phyloP scores from a whole-genome alignment of 495 filamentous ascomycete genomes.

The Hyphodiscus hymeniophilus region DNA sequence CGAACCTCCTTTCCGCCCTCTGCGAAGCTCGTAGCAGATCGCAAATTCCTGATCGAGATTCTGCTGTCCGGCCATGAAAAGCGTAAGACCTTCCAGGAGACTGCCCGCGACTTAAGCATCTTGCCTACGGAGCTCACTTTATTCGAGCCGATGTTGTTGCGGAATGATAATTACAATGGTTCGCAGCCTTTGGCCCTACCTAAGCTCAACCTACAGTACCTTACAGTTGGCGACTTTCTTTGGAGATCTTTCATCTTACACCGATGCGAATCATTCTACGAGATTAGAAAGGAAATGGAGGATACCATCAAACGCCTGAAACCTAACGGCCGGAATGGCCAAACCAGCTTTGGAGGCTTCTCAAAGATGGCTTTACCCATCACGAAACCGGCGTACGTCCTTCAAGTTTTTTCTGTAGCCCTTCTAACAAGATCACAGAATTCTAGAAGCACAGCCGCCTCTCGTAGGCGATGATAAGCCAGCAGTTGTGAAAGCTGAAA shows the following conservation, averaged over 20 bases:
- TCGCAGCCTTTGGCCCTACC: conserved; percentile 84
- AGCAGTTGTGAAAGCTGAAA: conserved; percentile 79
- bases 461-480: conserved; percentile 80
- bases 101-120: conserved; percentile 57
- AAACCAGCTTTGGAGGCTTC: conserved; percentile 71
- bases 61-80: conserved; percentile 72
- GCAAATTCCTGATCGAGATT: conserved; percentile 65
- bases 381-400: conserved; percentile 57
- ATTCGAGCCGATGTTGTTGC: conserved; percentile 76
- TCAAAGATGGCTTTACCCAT: conserved; percentile 90
- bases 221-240: conserved; percentile 90
- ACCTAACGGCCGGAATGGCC: conserved; percentile 53
- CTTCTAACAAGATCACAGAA: conserved; percentile 29
- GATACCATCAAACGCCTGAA: conserved; percentile 69
- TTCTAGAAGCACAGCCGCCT: conserved; percentile 78
- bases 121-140: conserved; percentile 77
- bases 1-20: conserved; percentile 72
- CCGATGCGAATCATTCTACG: conserved; percentile 88
- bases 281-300: conserved; percentile 86
- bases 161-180: conserved; percentile 85
- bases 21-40: conserved; percentile 50
- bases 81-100: conserved; percentile 76
- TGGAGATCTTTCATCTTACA: conserved; percentile 88
- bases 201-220: conserved; percentile 91
- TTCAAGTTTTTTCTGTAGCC: neutral